Evolutionary conservation across 805 yeast species (phyloP), one percentile per base, ranked within the genome.

Genomic region (Tetrapisispora fleetii): DNA sequence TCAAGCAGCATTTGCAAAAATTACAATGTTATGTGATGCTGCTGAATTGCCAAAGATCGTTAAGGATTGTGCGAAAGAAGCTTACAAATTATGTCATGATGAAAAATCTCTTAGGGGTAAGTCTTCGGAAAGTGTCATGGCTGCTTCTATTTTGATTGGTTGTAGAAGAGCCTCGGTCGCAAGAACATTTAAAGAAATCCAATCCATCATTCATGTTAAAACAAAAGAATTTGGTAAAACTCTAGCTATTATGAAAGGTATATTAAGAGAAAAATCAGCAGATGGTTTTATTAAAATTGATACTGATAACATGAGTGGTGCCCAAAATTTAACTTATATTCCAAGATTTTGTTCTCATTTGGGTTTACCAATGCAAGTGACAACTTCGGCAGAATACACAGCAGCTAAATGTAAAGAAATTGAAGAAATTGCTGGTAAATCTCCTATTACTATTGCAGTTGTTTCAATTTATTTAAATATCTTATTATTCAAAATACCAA

Each of bases 381-480:
- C 96, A 19, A 86, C 88, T 53, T 91, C 95, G 10, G 95, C 98
- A 2, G 97, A 91, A 67, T 78, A 83, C 59, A 88, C 93, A 56
- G 96, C 97, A 2, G 80, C 88, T 62, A 77, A 83, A 55, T 88
- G 95, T 60, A 85, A 87, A 62, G 95, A 86, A 53, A 83, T 84
- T 52, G 96, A 97, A 48, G 95, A 91, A 37, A 74, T 93, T 60
- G 97, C 95, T 17, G 98, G 99, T 58, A 78, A 96, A 56, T 86
- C 96, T 3, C 99, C 99, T 28, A 90, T 90, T 48, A 91, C 99
- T 36, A 88, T 93, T 61, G 97, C 98, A 0, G 98, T 98, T 8
- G 95, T 97, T 1, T 95, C 93, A 5, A 91, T 93, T 44, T 93
- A 91, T 68, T 83, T 93, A 85, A 86, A 96, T 7, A 85, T 91